Percentiles rank a stretch among this genome's conserved stretches.
These are phyloP conservation scores for Pulveroboletus sp. DNA, from an alignment of 768 basidiomycete genomes.

Conservation along the genomic window DNA sequence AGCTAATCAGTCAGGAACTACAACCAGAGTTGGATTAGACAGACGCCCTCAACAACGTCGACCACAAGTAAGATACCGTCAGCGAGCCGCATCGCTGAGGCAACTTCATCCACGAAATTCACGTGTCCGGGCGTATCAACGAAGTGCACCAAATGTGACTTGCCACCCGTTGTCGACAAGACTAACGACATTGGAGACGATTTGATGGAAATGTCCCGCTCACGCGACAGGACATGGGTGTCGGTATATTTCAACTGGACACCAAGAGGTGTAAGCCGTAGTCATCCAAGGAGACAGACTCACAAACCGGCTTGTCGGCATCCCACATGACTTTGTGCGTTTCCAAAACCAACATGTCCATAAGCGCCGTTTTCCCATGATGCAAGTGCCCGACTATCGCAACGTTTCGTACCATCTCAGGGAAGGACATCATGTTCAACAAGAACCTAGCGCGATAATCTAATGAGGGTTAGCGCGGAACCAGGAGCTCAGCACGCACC, in stretches of 20 bases:
- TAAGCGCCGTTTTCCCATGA: slow-evolving; percentile 93
- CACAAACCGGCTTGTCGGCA: slow-evolving; percentile 77
- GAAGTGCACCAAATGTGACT: slow-evolving; percentile 89
- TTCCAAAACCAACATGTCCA: slow-evolving; percentile 97
- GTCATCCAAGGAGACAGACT: slow-evolving; percentile 8
- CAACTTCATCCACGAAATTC: slow-evolving; percentile 98
- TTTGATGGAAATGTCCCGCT: slow-evolving; percentile 91
- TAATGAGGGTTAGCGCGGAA: slow-evolving; percentile 5
- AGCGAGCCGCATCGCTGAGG: slow-evolving; percentile 75
- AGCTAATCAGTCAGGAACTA: slow-evolving; percentile 11
- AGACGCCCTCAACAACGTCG: slow-evolving; percentile 96
- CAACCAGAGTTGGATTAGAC: slow-evolving; percentile 25
- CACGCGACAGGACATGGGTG: slow-evolving; percentile 84
- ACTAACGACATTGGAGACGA: slow-evolving; percentile 95
- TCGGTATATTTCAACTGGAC: slow-evolving; percentile 90
- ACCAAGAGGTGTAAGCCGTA: slow-evolving; percentile 18
- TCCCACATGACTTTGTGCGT: slow-evolving; percentile 96
- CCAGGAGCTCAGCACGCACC: slow-evolving; percentile 46
- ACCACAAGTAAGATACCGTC: slow-evolving; percentile 94
- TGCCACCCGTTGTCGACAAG: slow-evolving; percentile 77
- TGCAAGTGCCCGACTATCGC: slow-evolving; percentile 95
- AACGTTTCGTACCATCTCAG: slow-evolving; percentile 94
- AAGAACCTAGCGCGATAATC: slow-evolving; percentile 62
- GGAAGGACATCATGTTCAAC: slow-evolving; percentile 85
- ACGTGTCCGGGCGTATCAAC: slow-evolving; percentile 98